A percentile compares a stretch with the other conserved stretches of the same genome.
Conservation (phyloP, 2,329 filamentous ascomycete species). For the Amesomyces nigricolor region DNA sequence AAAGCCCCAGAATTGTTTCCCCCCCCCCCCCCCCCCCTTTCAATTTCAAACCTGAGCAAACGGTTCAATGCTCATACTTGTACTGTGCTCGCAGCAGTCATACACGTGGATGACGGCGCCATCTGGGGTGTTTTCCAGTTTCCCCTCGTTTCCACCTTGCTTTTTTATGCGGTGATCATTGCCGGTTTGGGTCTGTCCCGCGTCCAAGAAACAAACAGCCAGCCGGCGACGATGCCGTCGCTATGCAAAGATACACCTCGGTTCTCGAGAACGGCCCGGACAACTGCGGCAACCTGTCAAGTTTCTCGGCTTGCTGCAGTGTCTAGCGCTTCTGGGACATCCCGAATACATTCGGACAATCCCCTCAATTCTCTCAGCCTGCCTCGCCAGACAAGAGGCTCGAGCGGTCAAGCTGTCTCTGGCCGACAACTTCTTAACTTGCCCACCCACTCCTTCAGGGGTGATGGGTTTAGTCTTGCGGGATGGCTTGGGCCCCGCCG, state of each 20-base stretch:
- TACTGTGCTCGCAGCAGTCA: no score
- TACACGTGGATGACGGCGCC: no score
- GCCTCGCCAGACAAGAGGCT: not conserved
- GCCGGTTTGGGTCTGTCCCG: not conserved
- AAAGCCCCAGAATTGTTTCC: no score
- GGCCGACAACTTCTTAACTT: no score
- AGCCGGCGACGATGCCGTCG: not conserved
- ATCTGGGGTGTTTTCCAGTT: not conserved
- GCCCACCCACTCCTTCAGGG: no score
- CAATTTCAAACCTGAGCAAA: no score
- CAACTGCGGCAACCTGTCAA: not conserved
- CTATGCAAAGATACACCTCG: conserved; percentile 4
- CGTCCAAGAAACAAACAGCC: not conserved
- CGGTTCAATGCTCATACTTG: no score
- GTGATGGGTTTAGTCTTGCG: not conserved
- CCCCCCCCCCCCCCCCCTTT: no score
- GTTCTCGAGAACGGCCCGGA: not conserved
- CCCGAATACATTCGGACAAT: not conserved
- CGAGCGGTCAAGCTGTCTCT: not conserved
- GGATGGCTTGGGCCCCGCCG: not conserved
- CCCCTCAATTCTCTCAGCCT: not conserved
- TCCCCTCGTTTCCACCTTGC: not conserved
- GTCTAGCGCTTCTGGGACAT: not conserved
- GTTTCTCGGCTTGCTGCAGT: conserved; percentile 1
- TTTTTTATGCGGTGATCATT: not conserved